Evolutionary conservation across 1,139 yeast species (phyloP).

Genomic region (Debaryomyces singareniensis): DNA sequence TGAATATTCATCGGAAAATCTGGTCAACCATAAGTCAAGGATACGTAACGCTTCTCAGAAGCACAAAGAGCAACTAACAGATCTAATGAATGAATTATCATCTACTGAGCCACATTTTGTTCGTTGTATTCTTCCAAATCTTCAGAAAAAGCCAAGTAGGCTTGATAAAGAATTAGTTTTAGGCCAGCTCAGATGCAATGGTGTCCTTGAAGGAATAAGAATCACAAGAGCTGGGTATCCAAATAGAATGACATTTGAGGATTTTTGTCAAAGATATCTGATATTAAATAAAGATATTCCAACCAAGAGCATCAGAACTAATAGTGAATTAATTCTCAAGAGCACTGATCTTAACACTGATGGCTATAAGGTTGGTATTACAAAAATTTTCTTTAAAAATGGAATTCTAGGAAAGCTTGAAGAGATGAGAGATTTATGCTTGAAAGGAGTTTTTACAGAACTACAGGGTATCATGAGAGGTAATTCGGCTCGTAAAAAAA

Average conservation of each 20-base stretch:
- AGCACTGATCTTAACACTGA: constrained; percentile 56
- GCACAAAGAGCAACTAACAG: constrained; percentile 74
- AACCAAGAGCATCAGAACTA: constrained; percentile 51
- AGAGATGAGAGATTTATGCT: constrained; percentile 61
- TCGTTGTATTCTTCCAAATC: constrained; percentile 90
- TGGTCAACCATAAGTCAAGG: constrained; percentile 12
- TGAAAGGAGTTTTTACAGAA: constrained; percentile 49
- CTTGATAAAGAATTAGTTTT: constrained; percentile 76
- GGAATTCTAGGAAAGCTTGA: constrained; percentile 90
- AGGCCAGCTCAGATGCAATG: constrained; percentile 91
- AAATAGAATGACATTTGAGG: constrained; percentile 78
- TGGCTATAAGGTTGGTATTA: constrained; percentile 69
- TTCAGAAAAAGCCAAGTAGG: constrained; percentile 59
- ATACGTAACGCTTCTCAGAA: constrained; percentile 82
- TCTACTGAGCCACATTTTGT: constrained; percentile 95
- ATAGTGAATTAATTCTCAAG: constrained; percentile 62
- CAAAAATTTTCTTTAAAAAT: constrained; percentile 89
- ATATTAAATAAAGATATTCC: constrained; percentile 49
- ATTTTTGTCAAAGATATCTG: constrained; percentile 69
- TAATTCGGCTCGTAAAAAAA: constrained; percentile 46
- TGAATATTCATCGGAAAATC: constrained; percentile 6
- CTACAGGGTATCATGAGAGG: constrained; percentile 74
- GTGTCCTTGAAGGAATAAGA: constrained; percentile 96
- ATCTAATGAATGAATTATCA: constrained; percentile 67
- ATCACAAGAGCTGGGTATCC: constrained; percentile 98